phyloP scores from a whole-genome alignment of 192 early-diverging fungal genomes.

The Anaeromyces robustus region DNA sequence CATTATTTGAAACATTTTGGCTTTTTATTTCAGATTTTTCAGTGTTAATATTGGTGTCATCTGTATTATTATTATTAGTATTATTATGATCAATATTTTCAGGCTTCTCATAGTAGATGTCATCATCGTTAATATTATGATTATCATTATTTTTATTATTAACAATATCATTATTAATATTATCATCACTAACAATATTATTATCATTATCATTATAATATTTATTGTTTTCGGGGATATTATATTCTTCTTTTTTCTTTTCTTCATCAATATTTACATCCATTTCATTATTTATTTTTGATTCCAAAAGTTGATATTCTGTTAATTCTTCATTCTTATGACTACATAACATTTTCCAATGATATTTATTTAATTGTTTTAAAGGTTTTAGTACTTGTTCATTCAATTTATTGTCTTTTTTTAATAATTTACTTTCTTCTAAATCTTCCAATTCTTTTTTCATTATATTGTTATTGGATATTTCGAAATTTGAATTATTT shows the following conservation, averaged over 20 bases:
- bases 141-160: neutral
- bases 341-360: neutral
- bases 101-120: no score
- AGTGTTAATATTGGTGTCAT: no score
- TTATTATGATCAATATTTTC: no score
- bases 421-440: neutral
- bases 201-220: neutral
- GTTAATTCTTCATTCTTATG: neutral
- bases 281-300: neutral
- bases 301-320: neutral
- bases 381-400: neutral
- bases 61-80: no score
- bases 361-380: neutral
- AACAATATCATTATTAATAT: neutral
- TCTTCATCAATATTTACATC: no score
- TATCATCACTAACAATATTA: neutral
- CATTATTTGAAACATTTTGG: no score
- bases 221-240: neutral
- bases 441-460: no score
- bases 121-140: neutral
- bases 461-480: no score
- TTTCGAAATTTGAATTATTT: no score
- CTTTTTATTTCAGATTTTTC: no score
- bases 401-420: neutral
- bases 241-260: neutral